A percentile compares a stretch with the other conserved stretches of the same genome.
phyloP scores from a whole-genome alignment of 1,284 basidiomycete species.

The Ustilago trichophora region DNA sequence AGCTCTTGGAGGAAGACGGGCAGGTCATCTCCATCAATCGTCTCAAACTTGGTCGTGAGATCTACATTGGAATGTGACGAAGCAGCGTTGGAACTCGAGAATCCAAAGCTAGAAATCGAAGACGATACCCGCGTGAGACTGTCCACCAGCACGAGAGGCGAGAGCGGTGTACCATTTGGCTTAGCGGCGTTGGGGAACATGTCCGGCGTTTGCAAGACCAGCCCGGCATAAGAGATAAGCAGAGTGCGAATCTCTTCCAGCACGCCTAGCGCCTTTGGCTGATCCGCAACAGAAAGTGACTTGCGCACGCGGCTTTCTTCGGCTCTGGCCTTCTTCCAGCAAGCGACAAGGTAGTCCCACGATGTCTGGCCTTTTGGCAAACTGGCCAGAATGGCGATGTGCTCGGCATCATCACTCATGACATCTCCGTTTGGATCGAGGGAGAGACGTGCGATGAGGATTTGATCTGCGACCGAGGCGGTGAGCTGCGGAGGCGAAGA shows the following conservation, averaged over 20 bases:
- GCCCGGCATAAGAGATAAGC: constrained; percentile 87
- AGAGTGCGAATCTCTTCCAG: constrained; percentile 67
- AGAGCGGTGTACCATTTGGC: constrained; percentile 37
- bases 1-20: constrained; percentile 70
- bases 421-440: constrained; percentile 76
- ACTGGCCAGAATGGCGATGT: constrained; percentile 78
- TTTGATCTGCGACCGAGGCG: constrained; percentile 74
- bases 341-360: constrained; percentile 88
- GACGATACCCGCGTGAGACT: constrained; percentile 44
- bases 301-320: constrained; percentile 61
- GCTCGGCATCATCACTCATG: constrained; percentile 86
- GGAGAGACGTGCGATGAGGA: constrained; percentile 87
- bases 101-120: constrained; percentile 66
- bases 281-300: constrained; percentile 72
- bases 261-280: constrained; percentile 70
- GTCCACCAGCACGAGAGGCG: constrained; percentile 74
- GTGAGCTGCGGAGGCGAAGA: constrained; percentile 32
- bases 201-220: constrained; percentile 84
- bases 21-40: constrained; percentile 67
- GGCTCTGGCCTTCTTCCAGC: constrained; percentile 76
- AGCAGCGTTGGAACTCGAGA: constrained; percentile 19
- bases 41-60: constrained; percentile 49
- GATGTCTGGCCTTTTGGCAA: constrained; percentile 81
- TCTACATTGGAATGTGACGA: constrained; percentile 24
- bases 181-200: constrained; percentile 78